phyloP scores from a whole-genome alignment of 495 filamentous ascomycete genomes.

The Neurospora sp. region DNA sequence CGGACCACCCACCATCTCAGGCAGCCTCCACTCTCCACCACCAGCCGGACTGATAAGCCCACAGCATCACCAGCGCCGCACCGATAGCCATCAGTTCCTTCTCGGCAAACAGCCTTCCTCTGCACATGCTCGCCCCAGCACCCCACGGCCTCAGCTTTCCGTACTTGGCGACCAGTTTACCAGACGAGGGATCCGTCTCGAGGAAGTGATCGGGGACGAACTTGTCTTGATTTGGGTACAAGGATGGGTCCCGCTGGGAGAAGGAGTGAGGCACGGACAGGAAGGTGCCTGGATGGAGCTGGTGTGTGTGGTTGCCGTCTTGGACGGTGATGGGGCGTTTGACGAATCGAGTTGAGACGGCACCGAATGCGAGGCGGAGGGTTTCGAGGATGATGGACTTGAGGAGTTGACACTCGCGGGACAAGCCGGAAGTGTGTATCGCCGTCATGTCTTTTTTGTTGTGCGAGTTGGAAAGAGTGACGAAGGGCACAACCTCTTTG shows the following conservation, averaged over 20 bases:
- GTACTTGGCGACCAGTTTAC: background rate
- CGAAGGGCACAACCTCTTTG: background rate
- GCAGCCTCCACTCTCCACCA: background rate
- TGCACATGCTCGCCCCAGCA: slow-evolving; percentile 5
- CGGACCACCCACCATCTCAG: background rate
- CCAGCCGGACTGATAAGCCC: slow-evolving; percentile 10
- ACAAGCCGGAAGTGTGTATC: background rate
- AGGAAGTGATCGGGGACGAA: slow-evolving; percentile 15
- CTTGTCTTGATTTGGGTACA: slow-evolving; percentile 7
- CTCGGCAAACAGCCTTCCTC: slow-evolving; percentile 12
- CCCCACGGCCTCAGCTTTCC: slow-evolving; percentile 12
- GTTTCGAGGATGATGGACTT: slow-evolving; percentile 9
- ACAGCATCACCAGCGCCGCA: slow-evolving; percentile 8
- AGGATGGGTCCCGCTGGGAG: slow-evolving; percentile 5
- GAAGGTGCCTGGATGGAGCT: slow-evolving; percentile 3
- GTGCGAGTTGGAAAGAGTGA: background rate
- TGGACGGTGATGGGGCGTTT: background rate
- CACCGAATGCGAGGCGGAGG: slow-evolving; percentile 3
- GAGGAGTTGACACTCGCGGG: slow-evolving; percentile 4
- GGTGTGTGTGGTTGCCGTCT: background rate
- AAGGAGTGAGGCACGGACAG: background rate
- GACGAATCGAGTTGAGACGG: slow-evolving; percentile 8
- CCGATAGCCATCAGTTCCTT: slow-evolving; percentile 11
- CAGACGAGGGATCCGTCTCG: background rate
- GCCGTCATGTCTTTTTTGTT: background rate